Conservation (phyloP, 2,329 filamentous ascomycete species). For the Sphaerostilbella broomeana region DNA sequence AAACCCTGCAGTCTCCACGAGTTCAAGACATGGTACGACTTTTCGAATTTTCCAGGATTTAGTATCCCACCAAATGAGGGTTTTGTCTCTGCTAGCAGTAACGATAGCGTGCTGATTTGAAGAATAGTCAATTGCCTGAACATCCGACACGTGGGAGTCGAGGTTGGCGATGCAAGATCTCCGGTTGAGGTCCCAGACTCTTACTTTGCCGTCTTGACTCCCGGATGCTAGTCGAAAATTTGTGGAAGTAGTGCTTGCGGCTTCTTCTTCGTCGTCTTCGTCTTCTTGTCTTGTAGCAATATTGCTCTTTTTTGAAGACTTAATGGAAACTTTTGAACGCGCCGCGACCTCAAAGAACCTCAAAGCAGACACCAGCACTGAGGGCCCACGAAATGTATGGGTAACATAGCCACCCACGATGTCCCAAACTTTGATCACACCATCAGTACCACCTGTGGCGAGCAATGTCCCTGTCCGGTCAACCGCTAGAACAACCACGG, state of each 20-base stretch:
- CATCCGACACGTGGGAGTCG: constrained; percentile 90
- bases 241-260: constrained; percentile 38
- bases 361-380: constrained; percentile 82
- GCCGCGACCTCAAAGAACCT: constrained; percentile 77
- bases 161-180: constrained; percentile 68
- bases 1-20: constrained; percentile 79
- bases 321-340: constrained; percentile 26
- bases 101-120: constrained; percentile 66
- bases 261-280: constrained; percentile 33
- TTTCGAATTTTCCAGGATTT: constrained; percentile 75
- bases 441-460: constrained; percentile 88
- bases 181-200: constrained; percentile 87
- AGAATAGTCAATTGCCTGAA: constrained; percentile 81
- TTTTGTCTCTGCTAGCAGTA: constrained; percentile 87
- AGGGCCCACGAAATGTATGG: constrained; percentile 90
- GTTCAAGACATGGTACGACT: constrained; percentile 78
- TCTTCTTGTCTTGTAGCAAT: constrained; percentile 22
- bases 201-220: constrained; percentile 87
- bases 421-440: constrained; percentile 94
- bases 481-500: constrained; percentile 78
- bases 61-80: constrained; percentile 85
- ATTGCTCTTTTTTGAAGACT: constrained; percentile 31
- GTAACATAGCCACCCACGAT: constrained; percentile 84
- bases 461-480: constrained; percentile 84
- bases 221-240: constrained; percentile 81